These are phyloP conservation scores for Lophiotrema nucula DNA, from an alignment of 495 filamentous ascomycete species.

Conservation along the genomic window DNA sequence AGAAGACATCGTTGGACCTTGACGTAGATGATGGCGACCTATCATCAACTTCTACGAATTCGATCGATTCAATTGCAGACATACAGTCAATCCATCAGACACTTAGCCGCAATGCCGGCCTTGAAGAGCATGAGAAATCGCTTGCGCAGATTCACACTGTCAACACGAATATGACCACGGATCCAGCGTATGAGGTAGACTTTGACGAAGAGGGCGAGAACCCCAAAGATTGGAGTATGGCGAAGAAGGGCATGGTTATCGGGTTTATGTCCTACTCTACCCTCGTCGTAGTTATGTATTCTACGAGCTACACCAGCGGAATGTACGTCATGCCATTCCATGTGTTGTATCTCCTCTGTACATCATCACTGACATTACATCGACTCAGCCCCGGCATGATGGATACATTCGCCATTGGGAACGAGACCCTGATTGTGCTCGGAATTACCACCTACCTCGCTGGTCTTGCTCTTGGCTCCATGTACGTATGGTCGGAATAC, in stretches of 20 bases:
- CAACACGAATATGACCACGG: slow-evolving; percentile 55
- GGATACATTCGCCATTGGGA: slow-evolving; percentile 59
- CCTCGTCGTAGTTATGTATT: slow-evolving; percentile 77
- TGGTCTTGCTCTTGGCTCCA: slow-evolving; percentile 68
- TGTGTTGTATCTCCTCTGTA: neutral
- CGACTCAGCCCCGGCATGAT: slow-evolving; percentile 59
- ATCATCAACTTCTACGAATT: slow-evolving; percentile 7
- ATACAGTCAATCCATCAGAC: slow-evolving; percentile 14
- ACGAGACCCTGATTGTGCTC: slow-evolving; percentile 61
- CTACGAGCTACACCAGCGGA: slow-evolving; percentile 75
- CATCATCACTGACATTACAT: neutral
- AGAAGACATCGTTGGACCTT: no score
- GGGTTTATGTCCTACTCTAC: slow-evolving; percentile 68
- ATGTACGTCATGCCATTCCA: neutral
- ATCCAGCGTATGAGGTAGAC: slow-evolving; percentile 72
- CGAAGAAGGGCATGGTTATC: slow-evolving; percentile 64
- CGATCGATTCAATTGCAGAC: neutral
- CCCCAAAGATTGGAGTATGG: slow-evolving; percentile 72
- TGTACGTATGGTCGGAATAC: no score
- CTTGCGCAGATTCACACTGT: slow-evolving; percentile 10
- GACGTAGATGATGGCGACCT: slow-evolving; percentile 6
- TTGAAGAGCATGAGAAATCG: slow-evolving; percentile 18
- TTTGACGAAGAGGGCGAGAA: slow-evolving; percentile 67
- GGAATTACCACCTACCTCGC: slow-evolving; percentile 78
- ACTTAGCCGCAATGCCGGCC: slow-evolving; percentile 24